A percentile compares a stretch with the other conserved stretches of the same genome.
Conservation (phyloP, 805 yeast species). For the Saccharomycopsis sp. region DNA sequence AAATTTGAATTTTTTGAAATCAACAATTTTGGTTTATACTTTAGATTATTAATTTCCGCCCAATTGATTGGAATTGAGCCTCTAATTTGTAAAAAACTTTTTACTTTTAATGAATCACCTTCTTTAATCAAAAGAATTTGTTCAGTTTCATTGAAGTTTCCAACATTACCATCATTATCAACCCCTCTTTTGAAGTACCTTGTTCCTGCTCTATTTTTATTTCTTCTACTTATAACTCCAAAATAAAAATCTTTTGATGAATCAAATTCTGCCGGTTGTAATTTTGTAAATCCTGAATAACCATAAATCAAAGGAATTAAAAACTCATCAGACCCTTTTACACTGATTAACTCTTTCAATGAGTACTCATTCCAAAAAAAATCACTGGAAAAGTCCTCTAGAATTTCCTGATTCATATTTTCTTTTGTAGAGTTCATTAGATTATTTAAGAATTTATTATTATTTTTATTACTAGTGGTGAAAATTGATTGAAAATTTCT, state of each 20-base stretch:
- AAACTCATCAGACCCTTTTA: conserved; percentile 16
- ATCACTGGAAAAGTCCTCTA: conserved; percentile 39
- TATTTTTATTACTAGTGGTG: conserved; percentile 23
- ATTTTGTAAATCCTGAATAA: conserved; percentile 42
- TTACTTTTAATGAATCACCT: conserved; percentile 22
- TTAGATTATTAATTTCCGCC: conserved; percentile 87
- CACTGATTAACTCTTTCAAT: conserved; percentile 36
- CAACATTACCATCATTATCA: conserved; percentile 72
- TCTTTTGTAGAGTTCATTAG: background rate
- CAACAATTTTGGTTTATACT: conserved; percentile 74
- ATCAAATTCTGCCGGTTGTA: conserved; percentile 26
- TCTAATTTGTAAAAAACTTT: conserved; percentile 72
- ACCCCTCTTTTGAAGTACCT: conserved; percentile 94
- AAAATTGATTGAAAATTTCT: conserved; percentile 54
- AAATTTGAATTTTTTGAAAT: conserved; percentile 44
- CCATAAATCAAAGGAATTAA: conserved; percentile 81
- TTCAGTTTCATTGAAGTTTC: conserved; percentile 91
- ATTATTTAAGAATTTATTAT: conserved; percentile 16
- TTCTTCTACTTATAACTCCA: conserved; percentile 67
- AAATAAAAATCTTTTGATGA: conserved; percentile 37
- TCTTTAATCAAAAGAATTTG: conserved; percentile 43
- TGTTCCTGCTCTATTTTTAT: conserved; percentile 82
- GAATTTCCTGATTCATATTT: conserved; percentile 11
- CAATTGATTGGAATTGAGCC: conserved; percentile 96
- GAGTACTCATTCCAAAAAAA: conserved; percentile 87